A percentile compares a stretch with the other conserved stretches of the same genome.
phyloP scores from a whole-genome alignment of 2,329 filamentous ascomycete species.

The Clonostachys rhizophaga region DNA sequence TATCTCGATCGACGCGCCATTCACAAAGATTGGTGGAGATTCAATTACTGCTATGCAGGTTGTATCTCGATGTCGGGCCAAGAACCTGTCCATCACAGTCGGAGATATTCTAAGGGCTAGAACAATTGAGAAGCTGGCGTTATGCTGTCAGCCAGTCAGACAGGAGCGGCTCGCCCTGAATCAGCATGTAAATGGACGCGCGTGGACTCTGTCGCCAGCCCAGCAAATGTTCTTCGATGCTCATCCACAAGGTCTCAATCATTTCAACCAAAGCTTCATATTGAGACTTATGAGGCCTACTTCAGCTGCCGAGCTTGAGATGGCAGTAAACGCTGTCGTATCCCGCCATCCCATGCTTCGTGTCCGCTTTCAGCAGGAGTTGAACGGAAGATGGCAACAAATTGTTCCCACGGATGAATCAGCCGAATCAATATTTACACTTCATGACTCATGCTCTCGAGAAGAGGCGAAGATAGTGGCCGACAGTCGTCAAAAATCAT shows the following conservation, averaged over 20 bases:
- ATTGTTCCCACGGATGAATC: not conserved
- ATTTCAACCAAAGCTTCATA: conserved; percentile 35
- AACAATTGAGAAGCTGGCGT: conserved; percentile 17
- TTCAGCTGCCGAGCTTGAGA: conserved; percentile 5
- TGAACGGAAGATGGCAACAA: conserved; percentile 4
- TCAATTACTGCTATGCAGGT: conserved; percentile 37
- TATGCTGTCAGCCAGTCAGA: not conserved
- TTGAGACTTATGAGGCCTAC: conserved; percentile 8
- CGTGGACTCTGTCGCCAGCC: conserved; percentile 31
- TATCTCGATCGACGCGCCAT: conserved; percentile 18
- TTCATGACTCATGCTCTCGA: conserved; percentile 26
- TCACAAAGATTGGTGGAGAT: conserved; percentile 34
- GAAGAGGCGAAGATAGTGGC: not conserved
- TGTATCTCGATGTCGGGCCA: conserved; percentile 27
- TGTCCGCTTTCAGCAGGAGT: conserved; percentile 3
- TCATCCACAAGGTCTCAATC: conserved; percentile 17
- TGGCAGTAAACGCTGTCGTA: conserved; percentile 10
- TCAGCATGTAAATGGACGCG: conserved; percentile 24
- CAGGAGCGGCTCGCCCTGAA: conserved; percentile 20
- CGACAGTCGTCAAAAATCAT: conserved; percentile 1
- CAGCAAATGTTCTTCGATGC: conserved; percentile 36
- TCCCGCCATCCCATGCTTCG: conserved; percentile 7
- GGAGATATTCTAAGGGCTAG: conserved; percentile 20
- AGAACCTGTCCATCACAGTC: conserved; percentile 19
- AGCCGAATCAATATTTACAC: conserved; percentile 3